A percentile compares a stretch with the other conserved stretches of the same genome.
Evolutionary conservation across 345 rosid genomes (phyloP).

Genomic region (Eucalyptus pauciflora): DNA sequence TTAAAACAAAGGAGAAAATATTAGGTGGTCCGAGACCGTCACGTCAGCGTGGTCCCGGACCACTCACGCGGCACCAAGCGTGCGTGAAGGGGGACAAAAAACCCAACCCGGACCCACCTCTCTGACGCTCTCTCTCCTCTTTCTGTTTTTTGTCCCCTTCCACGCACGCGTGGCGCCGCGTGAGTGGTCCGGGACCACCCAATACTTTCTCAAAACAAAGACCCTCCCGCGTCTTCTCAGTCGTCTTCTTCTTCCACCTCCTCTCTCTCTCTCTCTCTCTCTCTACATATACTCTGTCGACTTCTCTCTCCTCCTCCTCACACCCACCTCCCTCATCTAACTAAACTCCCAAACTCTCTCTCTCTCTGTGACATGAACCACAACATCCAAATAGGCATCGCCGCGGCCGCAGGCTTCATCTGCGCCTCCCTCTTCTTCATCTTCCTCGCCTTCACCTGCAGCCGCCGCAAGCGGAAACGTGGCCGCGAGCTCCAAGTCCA

Average conservation of each 20-base stretch:
- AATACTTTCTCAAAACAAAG: no score
- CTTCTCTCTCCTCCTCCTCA: background rate
- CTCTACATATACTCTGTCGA: background rate
- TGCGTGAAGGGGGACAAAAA: no score
- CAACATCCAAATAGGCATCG: background rate
- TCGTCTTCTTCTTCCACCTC: background rate
- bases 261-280: background rate
- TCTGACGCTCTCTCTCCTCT: no score
- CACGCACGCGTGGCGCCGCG: no score
- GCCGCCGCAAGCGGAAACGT: background rate
- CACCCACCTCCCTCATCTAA: background rate
- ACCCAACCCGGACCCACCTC: no score
- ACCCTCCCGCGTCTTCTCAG: background rate
- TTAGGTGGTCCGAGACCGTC: no score
- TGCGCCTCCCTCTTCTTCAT: constrained; percentile 7
- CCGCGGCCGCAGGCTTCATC: constrained; percentile 16
- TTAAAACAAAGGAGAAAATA: background rate
- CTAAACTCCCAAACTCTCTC: background rate
- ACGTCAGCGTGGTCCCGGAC: no score
- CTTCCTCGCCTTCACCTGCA: constrained; percentile 11
- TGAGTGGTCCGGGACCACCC: no score
- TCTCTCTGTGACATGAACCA: background rate
- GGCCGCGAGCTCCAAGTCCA: background rate
- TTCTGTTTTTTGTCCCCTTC: no score
- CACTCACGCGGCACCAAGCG: no score